Evolutionary conservation across 768 basidiomycete species (phyloP).

Genomic region (Suillus clintonianus): DNA sequence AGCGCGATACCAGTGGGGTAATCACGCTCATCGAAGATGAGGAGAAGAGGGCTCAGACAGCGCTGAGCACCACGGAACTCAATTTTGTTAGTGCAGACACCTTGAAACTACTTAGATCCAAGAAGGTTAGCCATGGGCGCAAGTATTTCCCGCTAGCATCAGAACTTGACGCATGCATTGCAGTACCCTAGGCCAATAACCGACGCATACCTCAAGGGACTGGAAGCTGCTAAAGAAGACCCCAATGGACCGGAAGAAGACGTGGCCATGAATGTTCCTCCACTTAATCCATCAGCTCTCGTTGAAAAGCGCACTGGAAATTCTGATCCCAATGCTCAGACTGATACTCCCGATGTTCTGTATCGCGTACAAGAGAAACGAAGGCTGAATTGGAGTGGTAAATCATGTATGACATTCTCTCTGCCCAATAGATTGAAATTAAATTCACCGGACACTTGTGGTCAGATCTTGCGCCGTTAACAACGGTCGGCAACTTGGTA

Average conservation of each 20-base stretch:
- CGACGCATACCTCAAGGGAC: slow-evolving; percentile 58
- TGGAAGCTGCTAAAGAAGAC: slow-evolving; percentile 40
- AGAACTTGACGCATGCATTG: neutral
- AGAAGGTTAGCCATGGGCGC: slow-evolving; percentile 52
- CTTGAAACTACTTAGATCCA: slow-evolving; percentile 62
- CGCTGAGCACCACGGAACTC: slow-evolving; percentile 56
- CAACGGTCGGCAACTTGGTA: slow-evolving; percentile 94
- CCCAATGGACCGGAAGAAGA: slow-evolving; percentile 3
- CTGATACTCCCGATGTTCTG: slow-evolving; percentile 69
- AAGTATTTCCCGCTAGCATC: neutral
- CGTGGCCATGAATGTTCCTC: neutral
- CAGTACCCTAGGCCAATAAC: slow-evolving; percentile 71
- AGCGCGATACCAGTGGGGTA: slow-evolving; percentile 44
- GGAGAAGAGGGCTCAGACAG: slow-evolving; percentile 54
- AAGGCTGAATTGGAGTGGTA: slow-evolving; percentile 81
- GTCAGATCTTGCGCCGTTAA: slow-evolving; percentile 75
- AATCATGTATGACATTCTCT: slow-evolving; percentile 63
- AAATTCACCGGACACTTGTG: neutral
- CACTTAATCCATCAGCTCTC: slow-evolving; percentile 13
- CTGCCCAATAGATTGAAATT: slow-evolving; percentile 34
- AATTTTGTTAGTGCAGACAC: slow-evolving; percentile 65
- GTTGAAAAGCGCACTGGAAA: slow-evolving; percentile 39
- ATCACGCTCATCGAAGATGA: slow-evolving; percentile 53
- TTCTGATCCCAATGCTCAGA: slow-evolving; percentile 32
- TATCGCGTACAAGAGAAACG: slow-evolving; percentile 81